phyloP scores from a whole-genome alignment of 2,329 filamentous ascomycete species.

The Grosmannia serpens region DNA sequence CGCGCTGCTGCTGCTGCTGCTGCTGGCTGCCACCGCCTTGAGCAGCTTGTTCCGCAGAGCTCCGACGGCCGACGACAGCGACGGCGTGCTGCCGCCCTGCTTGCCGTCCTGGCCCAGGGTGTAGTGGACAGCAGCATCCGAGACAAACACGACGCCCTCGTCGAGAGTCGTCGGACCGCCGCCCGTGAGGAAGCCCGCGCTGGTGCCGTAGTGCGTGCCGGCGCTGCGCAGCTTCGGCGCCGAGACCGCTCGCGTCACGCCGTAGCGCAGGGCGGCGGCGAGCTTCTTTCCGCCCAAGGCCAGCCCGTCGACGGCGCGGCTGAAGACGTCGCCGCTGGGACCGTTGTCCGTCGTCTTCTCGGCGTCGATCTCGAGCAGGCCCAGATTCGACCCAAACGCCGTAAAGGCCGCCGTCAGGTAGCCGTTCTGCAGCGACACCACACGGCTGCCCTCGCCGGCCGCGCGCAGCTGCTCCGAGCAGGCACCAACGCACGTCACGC shows the following conservation, averaged over 20 bases:
- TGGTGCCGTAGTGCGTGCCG: constrained; percentile 41
- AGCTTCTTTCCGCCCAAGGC: constrained; percentile 45
- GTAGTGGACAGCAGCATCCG: constrained; percentile 44
- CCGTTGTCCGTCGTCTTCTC: constrained; percentile 45
- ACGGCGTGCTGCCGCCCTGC: constrained; percentile 27
- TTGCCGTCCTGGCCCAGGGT: constrained; percentile 39
- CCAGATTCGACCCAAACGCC: constrained; percentile 47
- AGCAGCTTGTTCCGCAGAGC: constrained; percentile 42
- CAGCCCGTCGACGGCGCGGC: constrained; percentile 46
- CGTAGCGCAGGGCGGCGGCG: constrained; percentile 38
- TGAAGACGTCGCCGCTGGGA: constrained; percentile 31
- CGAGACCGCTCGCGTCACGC: constrained; percentile 47
- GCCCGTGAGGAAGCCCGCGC: constrained; percentile 45
- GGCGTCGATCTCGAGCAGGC: constrained; percentile 50
- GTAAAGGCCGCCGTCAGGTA: constrained; percentile 50
- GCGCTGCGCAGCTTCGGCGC: constrained; percentile 35
- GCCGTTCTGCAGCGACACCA: constrained; percentile 43
- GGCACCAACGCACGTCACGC: constrained; percentile 42
- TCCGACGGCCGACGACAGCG: constrained; percentile 43
- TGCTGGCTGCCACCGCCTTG: constrained; percentile 27
- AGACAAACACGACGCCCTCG: constrained; percentile 37
- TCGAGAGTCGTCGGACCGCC: constrained; percentile 35
- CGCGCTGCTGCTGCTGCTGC: background rate
- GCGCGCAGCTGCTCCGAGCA: constrained; percentile 33
- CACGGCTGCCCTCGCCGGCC: constrained; percentile 15